Conservation (phyloP, 2,329 filamentous ascomycete species). For the Diaporthe capsici region DNA sequence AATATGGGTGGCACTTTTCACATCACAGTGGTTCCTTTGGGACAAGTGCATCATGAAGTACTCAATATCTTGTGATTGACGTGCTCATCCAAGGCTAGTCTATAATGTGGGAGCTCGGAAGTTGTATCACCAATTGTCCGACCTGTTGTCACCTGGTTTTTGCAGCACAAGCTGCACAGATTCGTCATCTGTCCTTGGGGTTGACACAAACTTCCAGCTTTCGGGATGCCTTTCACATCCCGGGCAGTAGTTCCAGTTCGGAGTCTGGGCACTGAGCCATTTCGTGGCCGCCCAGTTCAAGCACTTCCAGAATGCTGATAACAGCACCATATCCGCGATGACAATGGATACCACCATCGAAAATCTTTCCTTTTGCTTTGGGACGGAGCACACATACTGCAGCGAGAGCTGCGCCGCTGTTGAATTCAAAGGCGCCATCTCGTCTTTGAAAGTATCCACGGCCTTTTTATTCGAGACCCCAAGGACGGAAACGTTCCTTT, state of each 20-base stretch:
- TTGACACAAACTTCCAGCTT: background rate
- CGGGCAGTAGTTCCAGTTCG: background rate
- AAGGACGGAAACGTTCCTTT: background rate
- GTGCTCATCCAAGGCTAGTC: background rate
- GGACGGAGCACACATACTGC: slow-evolving; percentile 17
- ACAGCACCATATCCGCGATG: background rate
- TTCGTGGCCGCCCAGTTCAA: slow-evolving; percentile 3
- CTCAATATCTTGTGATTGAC: background rate
- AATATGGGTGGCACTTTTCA: no score
- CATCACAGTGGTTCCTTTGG: no score
- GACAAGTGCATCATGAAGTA: background rate
- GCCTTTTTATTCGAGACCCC: background rate
- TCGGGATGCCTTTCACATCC: background rate
- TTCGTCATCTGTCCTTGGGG: background rate
- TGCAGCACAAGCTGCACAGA: background rate
- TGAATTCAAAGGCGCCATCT: slow-evolving; percentile 6
- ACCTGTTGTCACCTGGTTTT: background rate
- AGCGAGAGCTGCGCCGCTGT: background rate
- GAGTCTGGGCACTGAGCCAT: background rate
- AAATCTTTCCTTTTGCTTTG: background rate
- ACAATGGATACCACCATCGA: slow-evolving; percentile 2
- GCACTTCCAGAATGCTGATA: slow-evolving; percentile 1
- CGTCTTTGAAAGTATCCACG: background rate
- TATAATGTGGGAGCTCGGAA: background rate
- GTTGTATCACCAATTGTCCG: background rate